Conservation (phyloP, 768 basidiomycete species). For the Peribolospora kevripleyi region DNA sequence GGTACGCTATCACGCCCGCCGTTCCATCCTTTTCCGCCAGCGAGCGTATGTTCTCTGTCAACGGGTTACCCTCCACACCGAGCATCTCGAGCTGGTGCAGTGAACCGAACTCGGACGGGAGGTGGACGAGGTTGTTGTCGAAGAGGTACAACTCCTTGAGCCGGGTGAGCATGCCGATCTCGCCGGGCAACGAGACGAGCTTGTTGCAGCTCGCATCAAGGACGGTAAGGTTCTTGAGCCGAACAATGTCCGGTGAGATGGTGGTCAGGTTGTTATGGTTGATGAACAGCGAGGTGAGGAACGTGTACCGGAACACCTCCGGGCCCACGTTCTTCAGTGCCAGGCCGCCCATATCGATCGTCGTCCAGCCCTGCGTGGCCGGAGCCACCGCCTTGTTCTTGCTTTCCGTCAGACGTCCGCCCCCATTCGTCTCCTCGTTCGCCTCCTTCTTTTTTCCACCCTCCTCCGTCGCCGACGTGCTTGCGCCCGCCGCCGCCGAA, state of each 20-base stretch:
- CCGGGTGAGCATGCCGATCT: constrained; percentile 69
- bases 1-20: constrained; percentile 52
- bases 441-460: constrained; percentile 2
- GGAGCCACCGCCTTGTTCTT: not conserved
- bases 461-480: constrained; percentile 4
- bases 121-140: constrained; percentile 68
- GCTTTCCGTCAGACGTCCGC: not conserved
- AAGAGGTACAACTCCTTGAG: constrained; percentile 84
- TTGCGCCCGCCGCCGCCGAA: not conserved
- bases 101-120: constrained; percentile 70
- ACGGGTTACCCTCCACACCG: constrained; percentile 90
- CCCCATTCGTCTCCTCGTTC: not conserved
- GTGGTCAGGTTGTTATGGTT: constrained; percentile 70
- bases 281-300: constrained; percentile 80
- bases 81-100: constrained; percentile 77
- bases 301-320: constrained; percentile 59
- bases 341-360: constrained; percentile 89
- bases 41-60: constrained; percentile 48
- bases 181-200: constrained; percentile 49
- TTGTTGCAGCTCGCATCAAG: constrained; percentile 82
- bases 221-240: constrained; percentile 58
- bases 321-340: constrained; percentile 71
- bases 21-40: constrained; percentile 93
- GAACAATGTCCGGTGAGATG: constrained; percentile 60
- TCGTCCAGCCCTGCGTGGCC: constrained; percentile 36